Evolutionary conservation across 495 filamentous ascomycete genomes (phyloP).

Genomic region (Lindgomyces ingoldianus): DNA sequence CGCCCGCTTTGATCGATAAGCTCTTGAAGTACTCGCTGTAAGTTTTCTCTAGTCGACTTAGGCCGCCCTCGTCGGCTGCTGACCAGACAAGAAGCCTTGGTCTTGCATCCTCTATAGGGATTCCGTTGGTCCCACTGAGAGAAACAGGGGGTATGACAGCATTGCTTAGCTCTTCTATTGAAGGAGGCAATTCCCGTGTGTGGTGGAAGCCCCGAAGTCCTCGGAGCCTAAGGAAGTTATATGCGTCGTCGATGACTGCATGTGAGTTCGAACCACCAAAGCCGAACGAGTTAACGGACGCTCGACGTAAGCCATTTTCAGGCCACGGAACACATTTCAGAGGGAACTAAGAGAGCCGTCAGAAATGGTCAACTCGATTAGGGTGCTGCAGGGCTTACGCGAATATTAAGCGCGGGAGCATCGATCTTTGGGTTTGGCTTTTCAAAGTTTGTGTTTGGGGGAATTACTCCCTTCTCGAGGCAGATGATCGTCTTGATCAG

Average conservation of each 20-base stretch:
- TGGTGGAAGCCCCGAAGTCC: background rate
- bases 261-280: conserved; percentile 44
- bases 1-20: too few species aligned
- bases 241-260: conserved; percentile 46
- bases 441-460: conserved; percentile 37
- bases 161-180: too few species aligned
- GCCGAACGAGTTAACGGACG: conserved; percentile 46
- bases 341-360: conserved; percentile 17
- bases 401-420: conserved; percentile 8
- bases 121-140: too few species aligned
- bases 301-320: conserved; percentile 30
- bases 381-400: too few species aligned
- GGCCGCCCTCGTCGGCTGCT: too few species aligned
- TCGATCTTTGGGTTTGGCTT: conserved; percentile 47
- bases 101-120: too few species aligned
- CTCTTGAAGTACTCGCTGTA: too few species aligned
- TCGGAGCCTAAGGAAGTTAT: background rate
- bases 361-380: too few species aligned
- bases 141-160: too few species aligned
- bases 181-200: too few species aligned
- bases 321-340: conserved; percentile 6
- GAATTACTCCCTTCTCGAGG: conserved; percentile 45
- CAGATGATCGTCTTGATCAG: conserved; percentile 46
- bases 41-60: too few species aligned
- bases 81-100: too few species aligned